A percentile compares a stretch with the other conserved stretches of the same genome.
Evolutionary conservation across 192 early-diverging fungal species (phyloP).

Genomic region (Allomyces macrogynus): DNA sequence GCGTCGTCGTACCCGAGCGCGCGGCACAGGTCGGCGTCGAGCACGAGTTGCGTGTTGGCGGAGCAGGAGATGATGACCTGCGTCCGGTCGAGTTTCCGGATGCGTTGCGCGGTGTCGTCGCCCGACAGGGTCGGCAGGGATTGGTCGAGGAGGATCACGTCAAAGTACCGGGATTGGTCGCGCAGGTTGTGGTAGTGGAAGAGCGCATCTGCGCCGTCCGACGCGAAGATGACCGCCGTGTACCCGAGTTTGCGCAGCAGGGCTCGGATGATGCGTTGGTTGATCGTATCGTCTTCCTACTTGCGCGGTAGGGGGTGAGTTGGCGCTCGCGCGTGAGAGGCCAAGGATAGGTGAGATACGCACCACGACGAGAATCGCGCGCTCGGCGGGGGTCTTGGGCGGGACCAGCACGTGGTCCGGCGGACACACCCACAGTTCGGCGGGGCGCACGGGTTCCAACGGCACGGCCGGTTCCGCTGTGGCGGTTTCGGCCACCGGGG

Average conservation of each 20-base stretch:
- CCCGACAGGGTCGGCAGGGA: background rate
- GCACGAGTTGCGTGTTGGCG: background rate
- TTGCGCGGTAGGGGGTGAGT: too few relatives aligned
- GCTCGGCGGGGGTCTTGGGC: background rate
- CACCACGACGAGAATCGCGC: background rate
- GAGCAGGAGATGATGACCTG: background rate
- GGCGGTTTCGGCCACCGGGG: too few relatives aligned
- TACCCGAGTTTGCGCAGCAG: slow-evolving; percentile 1
- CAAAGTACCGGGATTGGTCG: background rate
- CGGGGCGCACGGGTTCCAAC: background rate
- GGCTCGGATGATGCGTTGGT: background rate
- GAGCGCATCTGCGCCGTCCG: background rate
- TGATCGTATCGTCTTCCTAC: background rate
- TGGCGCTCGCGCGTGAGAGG: too few relatives aligned
- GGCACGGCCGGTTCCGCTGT: too few relatives aligned
- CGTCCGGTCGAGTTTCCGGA: background rate
- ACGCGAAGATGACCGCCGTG: background rate
- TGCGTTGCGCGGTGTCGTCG: background rate
- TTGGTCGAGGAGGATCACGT: background rate
- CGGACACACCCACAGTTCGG: background rate
- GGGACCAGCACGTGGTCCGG: background rate
- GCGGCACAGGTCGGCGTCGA: background rate
- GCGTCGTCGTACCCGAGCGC: background rate
- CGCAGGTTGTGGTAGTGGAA: background rate
- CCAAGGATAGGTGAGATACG: too few relatives aligned